phyloP scores from a whole-genome alignment of 2,329 filamentous ascomycete genomes.

The Trichoderma sp. region DNA sequence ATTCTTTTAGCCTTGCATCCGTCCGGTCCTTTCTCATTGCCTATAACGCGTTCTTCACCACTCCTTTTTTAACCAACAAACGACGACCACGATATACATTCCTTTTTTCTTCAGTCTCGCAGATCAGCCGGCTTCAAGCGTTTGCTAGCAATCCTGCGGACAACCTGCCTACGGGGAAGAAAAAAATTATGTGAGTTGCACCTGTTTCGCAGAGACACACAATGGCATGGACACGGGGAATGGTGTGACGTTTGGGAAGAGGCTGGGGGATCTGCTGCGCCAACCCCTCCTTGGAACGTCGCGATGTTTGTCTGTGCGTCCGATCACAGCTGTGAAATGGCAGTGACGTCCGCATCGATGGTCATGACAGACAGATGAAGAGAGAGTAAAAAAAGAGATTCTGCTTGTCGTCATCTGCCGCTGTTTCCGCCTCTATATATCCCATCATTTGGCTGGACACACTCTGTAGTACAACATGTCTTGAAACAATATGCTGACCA shows the following conservation, averaged over 20 bases:
- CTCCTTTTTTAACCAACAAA: slow-evolving; percentile 10
- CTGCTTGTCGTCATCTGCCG: not conserved
- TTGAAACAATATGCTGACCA: slow-evolving; percentile 13
- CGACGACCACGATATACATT: slow-evolving; percentile 10
- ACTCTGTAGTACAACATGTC: not conserved
- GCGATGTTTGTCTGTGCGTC: slow-evolving; percentile 8
- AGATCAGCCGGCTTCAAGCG: not conserved
- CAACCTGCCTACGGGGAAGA: not conserved
- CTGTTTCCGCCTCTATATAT: not conserved
- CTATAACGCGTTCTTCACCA: slow-evolving; percentile 18
- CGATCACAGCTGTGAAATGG: not conserved
- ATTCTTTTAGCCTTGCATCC: slow-evolving; percentile 40
- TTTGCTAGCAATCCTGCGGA: not conserved
- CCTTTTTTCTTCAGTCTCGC: not conserved
- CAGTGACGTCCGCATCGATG: not conserved
- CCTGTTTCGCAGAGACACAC: slow-evolving; percentile 19
- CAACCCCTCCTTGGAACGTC: slow-evolving; percentile 22
- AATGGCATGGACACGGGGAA: slow-evolving; percentile 11
- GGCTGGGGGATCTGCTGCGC: slow-evolving; percentile 5
- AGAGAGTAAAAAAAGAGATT: not conserved
- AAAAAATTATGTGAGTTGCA: slow-evolving; percentile 17
- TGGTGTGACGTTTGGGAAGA: slow-evolving; percentile 18
- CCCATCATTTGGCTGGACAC: not conserved
- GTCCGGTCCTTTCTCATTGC: slow-evolving; percentile 34
- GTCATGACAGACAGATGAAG: not conserved